Evolutionary conservation across 2,329 filamentous ascomycete species (phyloP), one percentile per base, ranked within the genome.

Genomic region (Aspergillus awamori): DNA sequence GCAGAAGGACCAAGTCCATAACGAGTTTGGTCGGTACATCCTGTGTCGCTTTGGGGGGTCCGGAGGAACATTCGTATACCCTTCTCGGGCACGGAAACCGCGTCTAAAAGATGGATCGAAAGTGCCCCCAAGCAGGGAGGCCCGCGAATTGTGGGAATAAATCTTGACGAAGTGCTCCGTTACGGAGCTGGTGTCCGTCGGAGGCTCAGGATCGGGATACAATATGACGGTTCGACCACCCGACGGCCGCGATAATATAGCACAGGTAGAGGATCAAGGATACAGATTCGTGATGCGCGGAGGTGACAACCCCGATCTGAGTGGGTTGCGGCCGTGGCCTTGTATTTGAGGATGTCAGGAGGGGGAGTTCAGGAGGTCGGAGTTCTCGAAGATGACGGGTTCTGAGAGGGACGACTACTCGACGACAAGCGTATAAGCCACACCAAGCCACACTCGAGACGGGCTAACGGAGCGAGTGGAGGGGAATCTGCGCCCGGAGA

Each of bases 1-100:
- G 78, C 96, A 87, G 75, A 98, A 98, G 63, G 87, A 82, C 83
- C 92, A 94, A 15, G 93, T 93, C 94, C 95, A 99, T 72, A 84
- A 86, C 60, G 91, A 90, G 74, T 88, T 91, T 69, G 96, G 89
- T 69, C 90, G 87, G 74, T 93, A 94, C 81, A 93, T 87, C 69
- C 79, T 86, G 68, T 43, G 38, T 56, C 73, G 71, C 43, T 60
- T 67, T 36, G 64, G 61, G 53, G 63, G 74, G 69, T 65, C 70
- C 22, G 76, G 73, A 45, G 69, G 76, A 41, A 74, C 70, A 65
- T 73, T 73, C 28, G 79, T 65, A 76, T 83, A 79, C 64, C 77
- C 83, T 77, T 84, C 76, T 70, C 83, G 79, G 68, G 81, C 75
- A 76, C 84, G 81, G 72, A 80, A 84, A 22, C 80, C 80, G 62